Evolutionary conservation across 2,329 filamentous ascomycete species (phyloP).

Genomic region (Graphilbum sp.): DNA sequence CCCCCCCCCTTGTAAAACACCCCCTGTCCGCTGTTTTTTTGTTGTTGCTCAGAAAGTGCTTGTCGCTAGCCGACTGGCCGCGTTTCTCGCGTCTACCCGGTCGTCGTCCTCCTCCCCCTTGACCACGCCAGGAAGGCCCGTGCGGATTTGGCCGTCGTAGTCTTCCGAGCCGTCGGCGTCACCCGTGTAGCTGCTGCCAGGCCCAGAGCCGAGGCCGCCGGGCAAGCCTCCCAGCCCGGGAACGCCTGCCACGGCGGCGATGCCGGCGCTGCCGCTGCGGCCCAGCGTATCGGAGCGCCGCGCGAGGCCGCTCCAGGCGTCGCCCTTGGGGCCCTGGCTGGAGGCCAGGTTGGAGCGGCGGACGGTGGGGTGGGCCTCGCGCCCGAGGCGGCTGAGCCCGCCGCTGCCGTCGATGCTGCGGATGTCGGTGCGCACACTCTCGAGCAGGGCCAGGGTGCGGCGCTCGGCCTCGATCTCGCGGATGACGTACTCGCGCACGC

Average conservation of each 20-base stretch:
- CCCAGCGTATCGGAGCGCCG: conserved; percentile 57
- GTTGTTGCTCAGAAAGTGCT: conserved; percentile 86
- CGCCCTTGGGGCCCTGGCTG: conserved; percentile 92
- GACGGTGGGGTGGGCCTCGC: conserved; percentile 64
- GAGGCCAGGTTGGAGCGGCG: conserved; percentile 65
- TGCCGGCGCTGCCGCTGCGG: conserved; percentile 50
- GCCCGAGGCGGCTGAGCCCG: conserved; percentile 74
- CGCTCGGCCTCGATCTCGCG: conserved; percentile 93
- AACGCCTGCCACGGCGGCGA: conserved; percentile 46
- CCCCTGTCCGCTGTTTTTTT: no score
- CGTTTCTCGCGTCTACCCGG: conserved; percentile 86
- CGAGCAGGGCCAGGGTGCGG: conserved; percentile 78
- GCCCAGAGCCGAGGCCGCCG: conserved; percentile 9
- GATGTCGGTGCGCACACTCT: conserved; percentile 84
- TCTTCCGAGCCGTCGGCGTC: conserved; percentile 22
- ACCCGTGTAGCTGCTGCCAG: conserved; percentile 17
- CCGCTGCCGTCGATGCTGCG: conserved; percentile 83
- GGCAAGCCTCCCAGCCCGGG: no score
- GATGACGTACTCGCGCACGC: conserved; percentile 81
- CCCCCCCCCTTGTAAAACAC: background rate
- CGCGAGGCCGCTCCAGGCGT: conserved; percentile 92
- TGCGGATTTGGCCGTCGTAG: conserved; percentile 4
- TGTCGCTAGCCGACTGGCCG: conserved; percentile 79
- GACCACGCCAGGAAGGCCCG: conserved; percentile 36
- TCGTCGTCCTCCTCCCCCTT: conserved; percentile 82